Percentiles rank a stretch among this genome's conserved stretches.
Conservation (phyloP, 257 asterid species). For the Solanum piurae region DNA sequence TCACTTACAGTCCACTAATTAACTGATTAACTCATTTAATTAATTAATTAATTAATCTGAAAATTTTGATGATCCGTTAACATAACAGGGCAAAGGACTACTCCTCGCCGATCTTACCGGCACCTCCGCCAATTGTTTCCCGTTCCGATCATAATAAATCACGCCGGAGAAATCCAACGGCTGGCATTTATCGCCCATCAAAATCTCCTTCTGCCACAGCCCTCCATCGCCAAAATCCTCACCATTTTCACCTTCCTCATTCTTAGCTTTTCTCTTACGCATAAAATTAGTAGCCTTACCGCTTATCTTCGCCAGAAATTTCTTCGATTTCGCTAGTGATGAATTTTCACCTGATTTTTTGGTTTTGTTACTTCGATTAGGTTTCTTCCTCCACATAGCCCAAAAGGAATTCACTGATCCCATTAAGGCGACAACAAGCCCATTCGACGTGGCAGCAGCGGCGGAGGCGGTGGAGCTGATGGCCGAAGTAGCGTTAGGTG, state of each 20-base stretch:
- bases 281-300: slow-evolving; percentile 9
- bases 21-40: background rate
- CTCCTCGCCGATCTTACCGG: slow-evolving; percentile 34
- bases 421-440: background rate
- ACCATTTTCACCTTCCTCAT: background rate
- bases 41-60: background rate
- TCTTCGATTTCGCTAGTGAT: slow-evolving; percentile 22
- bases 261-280: background rate
- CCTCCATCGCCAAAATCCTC: slow-evolving; percentile 26
- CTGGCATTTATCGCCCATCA: slow-evolving; percentile 43
- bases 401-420: slow-evolving; percentile 14
- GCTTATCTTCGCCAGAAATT: slow-evolving; percentile 12
- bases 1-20: background rate
- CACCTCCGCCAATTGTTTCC: slow-evolving; percentile 20
- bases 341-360: background rate
- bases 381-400: slow-evolving; percentile 3
- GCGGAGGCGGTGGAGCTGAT: background rate
- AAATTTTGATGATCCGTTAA: background rate
- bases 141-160: slow-evolving; percentile 30
- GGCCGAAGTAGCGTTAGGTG: slow-evolving; percentile 14
- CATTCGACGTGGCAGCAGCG: background rate
- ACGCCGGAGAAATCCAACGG: slow-evolving; percentile 50
- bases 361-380: background rate
- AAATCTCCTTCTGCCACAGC: slow-evolving; percentile 31
- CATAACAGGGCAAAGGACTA: slow-evolving; percentile 21